A percentile compares a stretch with the other conserved stretches of the same genome.
phyloP scores from a whole-genome alignment of 83 land plant genomes.

The Thuja plicata region DNA sequence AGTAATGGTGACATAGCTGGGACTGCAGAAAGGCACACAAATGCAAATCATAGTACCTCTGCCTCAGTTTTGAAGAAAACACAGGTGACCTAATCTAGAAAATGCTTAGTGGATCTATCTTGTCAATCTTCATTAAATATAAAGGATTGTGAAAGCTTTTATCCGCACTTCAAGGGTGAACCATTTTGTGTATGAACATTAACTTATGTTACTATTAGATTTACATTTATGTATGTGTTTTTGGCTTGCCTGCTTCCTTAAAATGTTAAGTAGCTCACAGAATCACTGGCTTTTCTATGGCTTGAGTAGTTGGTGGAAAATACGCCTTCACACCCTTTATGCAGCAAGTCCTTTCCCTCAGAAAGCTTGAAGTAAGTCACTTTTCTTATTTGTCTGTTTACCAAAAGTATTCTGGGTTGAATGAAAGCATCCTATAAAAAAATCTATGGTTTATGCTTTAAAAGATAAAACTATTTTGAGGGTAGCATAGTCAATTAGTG shows the following conservation, averaged over 20 bases:
- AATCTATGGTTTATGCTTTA: neutral
- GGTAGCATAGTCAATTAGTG: neutral
- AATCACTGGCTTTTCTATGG: neutral
- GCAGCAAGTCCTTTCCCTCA: neutral
- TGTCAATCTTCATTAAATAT: neutral
- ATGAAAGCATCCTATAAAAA: too few relatives aligned
- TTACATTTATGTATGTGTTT: neutral
- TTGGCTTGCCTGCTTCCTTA: neutral
- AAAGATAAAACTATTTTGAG: neutral
- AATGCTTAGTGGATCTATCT: neutral
- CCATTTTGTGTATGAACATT: neutral
- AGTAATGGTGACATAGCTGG: constrained; percentile 2
- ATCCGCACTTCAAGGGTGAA: neutral
- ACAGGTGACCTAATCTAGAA: neutral
- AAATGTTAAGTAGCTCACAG: neutral
- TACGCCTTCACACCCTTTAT: neutral
- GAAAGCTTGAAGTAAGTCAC: constrained; percentile 16
- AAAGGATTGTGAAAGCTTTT: neutral
- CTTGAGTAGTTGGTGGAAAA: neutral
- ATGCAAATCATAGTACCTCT: neutral
- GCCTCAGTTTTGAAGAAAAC: neutral
- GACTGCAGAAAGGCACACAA: neutral
- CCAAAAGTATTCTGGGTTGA: neutral
- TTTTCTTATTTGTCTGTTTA: neutral
- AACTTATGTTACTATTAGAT: neutral